Conservation (phyloP, 371 early-diverging fungal species). For the Catenaria anguillulae region DNA sequence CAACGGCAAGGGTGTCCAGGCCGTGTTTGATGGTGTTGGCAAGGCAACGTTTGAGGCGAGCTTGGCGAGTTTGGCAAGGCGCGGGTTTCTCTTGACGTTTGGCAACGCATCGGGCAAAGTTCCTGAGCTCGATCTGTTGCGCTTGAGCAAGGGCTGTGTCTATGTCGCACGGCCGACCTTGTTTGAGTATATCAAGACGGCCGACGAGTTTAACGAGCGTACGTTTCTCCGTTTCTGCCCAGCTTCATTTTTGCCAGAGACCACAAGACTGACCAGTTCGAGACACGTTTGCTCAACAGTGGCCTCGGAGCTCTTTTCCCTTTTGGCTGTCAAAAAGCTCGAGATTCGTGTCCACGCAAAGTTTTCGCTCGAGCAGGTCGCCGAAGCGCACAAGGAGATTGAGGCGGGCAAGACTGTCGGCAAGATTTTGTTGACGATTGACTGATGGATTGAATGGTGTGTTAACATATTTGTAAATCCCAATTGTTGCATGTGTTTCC, state of each 20-base stretch:
- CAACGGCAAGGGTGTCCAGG: constrained; percentile 58
- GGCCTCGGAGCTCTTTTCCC: constrained; percentile 37
- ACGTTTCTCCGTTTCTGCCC: constrained; percentile 9
- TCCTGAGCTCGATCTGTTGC: constrained; percentile 46
- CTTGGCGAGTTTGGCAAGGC: constrained; percentile 48
- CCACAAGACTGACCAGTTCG: neutral
- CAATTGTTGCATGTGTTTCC: too few relatives aligned
- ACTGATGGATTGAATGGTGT: too few relatives aligned
- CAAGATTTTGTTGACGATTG: constrained; percentile 43
- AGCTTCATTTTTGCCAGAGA: too few relatives aligned
- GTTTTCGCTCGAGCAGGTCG: constrained; percentile 55
- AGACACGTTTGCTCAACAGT: neutral
- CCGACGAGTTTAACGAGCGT: constrained; percentile 51
- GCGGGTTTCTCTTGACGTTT: constrained; percentile 74
- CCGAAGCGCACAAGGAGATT: constrained; percentile 64
- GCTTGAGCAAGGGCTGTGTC: constrained; percentile 50
- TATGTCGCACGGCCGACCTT: constrained; percentile 63
- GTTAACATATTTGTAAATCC: too few relatives aligned
- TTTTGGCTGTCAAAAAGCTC: constrained; percentile 37
- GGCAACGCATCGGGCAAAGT: constrained; percentile 85
- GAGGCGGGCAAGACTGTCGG: constrained; percentile 59
- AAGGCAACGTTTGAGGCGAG: constrained; percentile 67
- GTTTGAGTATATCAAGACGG: constrained; percentile 48
- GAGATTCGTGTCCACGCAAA: constrained; percentile 50
- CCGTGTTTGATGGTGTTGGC: constrained; percentile 84